These are phyloP conservation scores for Psilocybe tampanensis DNA, from an alignment of 768 basidiomycete genomes.

Conservation along the genomic window DNA sequence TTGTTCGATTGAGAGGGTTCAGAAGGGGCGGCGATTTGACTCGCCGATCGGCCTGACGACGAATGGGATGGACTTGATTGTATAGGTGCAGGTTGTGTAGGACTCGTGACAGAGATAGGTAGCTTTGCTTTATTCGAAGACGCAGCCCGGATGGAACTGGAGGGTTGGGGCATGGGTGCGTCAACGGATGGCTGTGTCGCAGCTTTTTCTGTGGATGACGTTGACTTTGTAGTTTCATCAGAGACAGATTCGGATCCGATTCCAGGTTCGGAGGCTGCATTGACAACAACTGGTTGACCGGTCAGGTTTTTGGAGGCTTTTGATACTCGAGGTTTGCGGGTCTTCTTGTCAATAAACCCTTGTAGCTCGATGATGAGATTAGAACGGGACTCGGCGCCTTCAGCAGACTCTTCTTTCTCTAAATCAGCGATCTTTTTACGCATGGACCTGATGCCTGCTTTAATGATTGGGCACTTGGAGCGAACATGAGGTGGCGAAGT, in stretches of 20 bases:
- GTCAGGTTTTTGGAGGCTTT: conserved; percentile 9
- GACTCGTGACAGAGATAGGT: background rate
- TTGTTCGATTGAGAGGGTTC: background rate
- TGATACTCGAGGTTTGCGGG: conserved; percentile 16
- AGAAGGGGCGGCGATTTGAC: background rate
- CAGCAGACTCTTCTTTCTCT: conserved; percentile 21
- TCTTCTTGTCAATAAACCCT: conserved; percentile 29
- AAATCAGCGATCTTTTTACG: conserved; percentile 48
- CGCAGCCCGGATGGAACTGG: conserved; percentile 3
- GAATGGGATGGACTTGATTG: background rate
- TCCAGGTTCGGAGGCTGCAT: background rate
- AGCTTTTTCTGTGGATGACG: conserved; percentile 3
- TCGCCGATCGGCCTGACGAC: background rate
- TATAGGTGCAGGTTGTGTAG: background rate
- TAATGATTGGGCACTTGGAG: conserved; percentile 50
- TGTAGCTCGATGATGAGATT: conserved; percentile 45
- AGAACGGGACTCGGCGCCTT: conserved; percentile 21
- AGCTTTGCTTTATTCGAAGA: background rate
- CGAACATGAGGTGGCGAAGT: conserved; percentile 46
- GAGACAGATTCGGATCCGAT: background rate
- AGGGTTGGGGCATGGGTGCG: conserved; percentile 2
- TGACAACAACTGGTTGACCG: background rate
- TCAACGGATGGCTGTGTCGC: background rate
- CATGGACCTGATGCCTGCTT: conserved; percentile 44
- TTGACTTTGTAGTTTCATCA: background rate